Base-by-base conservation (phyloP, 140 eudicot species). In the Anethum foeniculum region DNA sequence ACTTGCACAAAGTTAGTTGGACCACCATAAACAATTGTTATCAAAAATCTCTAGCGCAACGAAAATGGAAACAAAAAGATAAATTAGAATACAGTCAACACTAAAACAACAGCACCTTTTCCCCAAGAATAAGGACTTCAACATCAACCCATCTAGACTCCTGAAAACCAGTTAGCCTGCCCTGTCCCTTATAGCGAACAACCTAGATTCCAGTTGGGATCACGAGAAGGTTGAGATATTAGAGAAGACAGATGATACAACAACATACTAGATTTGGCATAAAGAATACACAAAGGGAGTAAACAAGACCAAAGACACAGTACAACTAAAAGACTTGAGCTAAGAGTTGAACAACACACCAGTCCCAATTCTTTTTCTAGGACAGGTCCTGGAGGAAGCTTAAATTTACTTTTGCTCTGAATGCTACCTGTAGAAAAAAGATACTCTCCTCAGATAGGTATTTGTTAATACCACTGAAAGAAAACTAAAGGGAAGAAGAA, bases 71-170 rank as follows among this genome's bases (percentile, higher is more conserved):
- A n/a, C 38, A 23, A 1, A 21, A 6, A 56, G 21, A 6, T 56
- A 21, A 56, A 19, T 7, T 56, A 19, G 21, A 56, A 7, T 34
- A 3, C 38, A 34, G 13, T 21, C 64, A 21, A 1, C 21, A 1
- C 8, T 9, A 56, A 56, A 25, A 56, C 21, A 21, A 54, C 64
- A 19, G 27, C 64, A 54, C 27, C 64, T 94, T 90, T 81, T 97
- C 99, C 75, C 92, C 99, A 62, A 94, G 81, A 58, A 92, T 83
- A 83, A 94, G 92, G 77, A 94, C 93, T 87, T 94, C 99, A 71
- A 97, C 99, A 85, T 94, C 97, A 54, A 94, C 97, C 99, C 99
- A 92, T 84, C 92, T 86, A 81, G 97, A 93, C 73, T 92, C 92
- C 48, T 72, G 77, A 79, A 89, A 90, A 12, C 99, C 99, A 23